Conservation (phyloP, 148 eudicot species). For the Silene latifolia region DNA sequence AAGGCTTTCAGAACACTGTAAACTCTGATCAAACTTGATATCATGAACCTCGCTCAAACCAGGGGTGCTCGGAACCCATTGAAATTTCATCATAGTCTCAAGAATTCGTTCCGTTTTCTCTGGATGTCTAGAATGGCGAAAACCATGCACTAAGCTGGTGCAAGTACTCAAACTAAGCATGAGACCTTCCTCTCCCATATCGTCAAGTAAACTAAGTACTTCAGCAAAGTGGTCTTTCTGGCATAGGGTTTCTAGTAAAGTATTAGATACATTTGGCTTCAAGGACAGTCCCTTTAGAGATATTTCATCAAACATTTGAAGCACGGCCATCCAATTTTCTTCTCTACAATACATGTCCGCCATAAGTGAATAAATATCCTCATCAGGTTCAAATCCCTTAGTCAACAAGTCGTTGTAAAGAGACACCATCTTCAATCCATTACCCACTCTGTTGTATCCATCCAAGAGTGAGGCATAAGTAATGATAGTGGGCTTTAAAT, state of each 20-base stretch:
- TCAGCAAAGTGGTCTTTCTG: slow-evolving; percentile 37
- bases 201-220: slow-evolving; percentile 40
- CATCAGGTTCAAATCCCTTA: slow-evolving; percentile 64
- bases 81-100: slow-evolving; percentile 39
- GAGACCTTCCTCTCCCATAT: slow-evolving; percentile 56
- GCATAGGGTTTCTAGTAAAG: slow-evolving; percentile 32
- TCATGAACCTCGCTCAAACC: slow-evolving; percentile 34
- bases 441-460: slow-evolving; percentile 49
- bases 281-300: slow-evolving; percentile 41
- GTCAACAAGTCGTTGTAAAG: slow-evolving; percentile 62
- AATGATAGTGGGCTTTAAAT: slow-evolving; percentile 49
- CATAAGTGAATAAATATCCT: slow-evolving; percentile 43
- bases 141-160: slow-evolving; percentile 36
- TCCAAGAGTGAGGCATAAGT: slow-evolving; percentile 65
- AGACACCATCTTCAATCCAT: slow-evolving; percentile 49
- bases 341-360: slow-evolving; percentile 43
- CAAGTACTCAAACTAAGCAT: slow-evolving; percentile 50
- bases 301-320: slow-evolving; percentile 49
- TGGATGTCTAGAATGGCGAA: slow-evolving; percentile 38
- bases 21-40: slow-evolving; percentile 14
- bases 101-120: slow-evolving; percentile 43
- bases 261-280: slow-evolving; percentile 35
- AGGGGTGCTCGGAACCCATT: slow-evolving; percentile 48
- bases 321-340: slow-evolving; percentile 44
- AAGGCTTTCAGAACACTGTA: slow-evolving; percentile 20